Evolutionary conservation across 805 yeast genomes (phyloP).

Genomic region (Saccharomycopsis synnaedendra): DNA sequence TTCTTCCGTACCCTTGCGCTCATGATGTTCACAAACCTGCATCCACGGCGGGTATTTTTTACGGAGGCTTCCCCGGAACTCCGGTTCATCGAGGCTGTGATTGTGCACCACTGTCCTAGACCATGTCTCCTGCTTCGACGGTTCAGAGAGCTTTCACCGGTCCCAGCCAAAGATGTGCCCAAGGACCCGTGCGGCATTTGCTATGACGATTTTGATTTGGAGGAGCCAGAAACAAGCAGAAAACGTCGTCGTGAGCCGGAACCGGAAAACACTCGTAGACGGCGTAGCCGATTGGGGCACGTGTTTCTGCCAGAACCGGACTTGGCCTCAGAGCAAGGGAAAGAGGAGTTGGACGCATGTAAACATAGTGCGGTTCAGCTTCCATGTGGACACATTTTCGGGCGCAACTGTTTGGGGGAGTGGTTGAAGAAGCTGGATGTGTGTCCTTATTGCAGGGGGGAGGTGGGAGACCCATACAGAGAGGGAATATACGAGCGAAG

Average conservation of each 20-base stretch:
- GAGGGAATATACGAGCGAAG: too few species aligned
- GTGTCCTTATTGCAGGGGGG: constrained; percentile 77
- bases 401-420: constrained; percentile 64
- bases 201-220: constrained; percentile 10
- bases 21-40: background rate
- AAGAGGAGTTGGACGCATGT: background rate
- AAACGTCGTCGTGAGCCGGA: background rate
- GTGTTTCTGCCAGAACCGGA: background rate
- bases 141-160: constrained; percentile 4
- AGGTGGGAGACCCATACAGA: constrained; percentile 26
- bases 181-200: constrained; percentile 10
- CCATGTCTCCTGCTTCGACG: constrained; percentile 1
- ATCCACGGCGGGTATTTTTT: constrained; percentile 20
- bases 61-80: constrained; percentile 96
- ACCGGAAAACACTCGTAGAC: background rate
- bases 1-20: background rate
- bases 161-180: background rate
- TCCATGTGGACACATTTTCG: constrained; percentile 84
- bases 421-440: constrained; percentile 69
- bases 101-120: constrained; percentile 1
- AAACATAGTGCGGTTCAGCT: constrained; percentile 55
- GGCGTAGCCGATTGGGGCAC: background rate
- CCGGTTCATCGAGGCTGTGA: constrained; percentile 28
- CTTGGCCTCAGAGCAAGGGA: background rate
- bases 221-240: background rate